These are phyloP conservation scores for Fraxinus anomala DNA, from an alignment of 257 asterid species.

Conservation along the genomic window DNA sequence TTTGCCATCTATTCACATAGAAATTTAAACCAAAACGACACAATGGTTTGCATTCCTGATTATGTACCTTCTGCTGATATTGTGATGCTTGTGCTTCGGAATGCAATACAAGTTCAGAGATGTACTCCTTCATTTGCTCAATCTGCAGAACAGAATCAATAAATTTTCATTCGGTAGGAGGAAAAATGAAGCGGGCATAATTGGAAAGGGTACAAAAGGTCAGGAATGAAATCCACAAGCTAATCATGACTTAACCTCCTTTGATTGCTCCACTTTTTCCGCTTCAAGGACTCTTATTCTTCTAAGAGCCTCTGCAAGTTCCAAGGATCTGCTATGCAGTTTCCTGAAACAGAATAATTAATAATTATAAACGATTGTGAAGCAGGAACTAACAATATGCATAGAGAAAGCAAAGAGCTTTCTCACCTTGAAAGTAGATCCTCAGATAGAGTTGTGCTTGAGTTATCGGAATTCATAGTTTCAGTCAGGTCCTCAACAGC, in stretches of 20 bases:
- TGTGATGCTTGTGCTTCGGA: constrained; percentile 90
- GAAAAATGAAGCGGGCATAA: constrained; percentile 11
- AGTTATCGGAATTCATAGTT: constrained; percentile 48
- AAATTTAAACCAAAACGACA: constrained; percentile 28
- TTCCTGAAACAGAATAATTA: constrained; percentile 34
- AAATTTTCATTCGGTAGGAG: constrained; percentile 24
- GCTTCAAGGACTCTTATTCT: constrained; percentile 61
- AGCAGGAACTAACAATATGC: constrained; percentile 22
- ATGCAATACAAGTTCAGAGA: constrained; percentile 76
- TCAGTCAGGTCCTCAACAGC: constrained; percentile 69
- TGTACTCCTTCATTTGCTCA: constrained; percentile 61
- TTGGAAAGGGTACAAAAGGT: neutral
- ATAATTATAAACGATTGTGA: constrained; percentile 21
- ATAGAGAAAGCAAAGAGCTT: constrained; percentile 19
- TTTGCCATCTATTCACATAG: constrained; percentile 1
- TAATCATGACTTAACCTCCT: constrained; percentile 49
- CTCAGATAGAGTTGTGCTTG: constrained; percentile 40
- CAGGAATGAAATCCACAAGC: constrained; percentile 8
- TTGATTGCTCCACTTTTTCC: constrained; percentile 62
- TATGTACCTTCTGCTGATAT: constrained; percentile 77
- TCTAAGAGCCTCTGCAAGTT: constrained; percentile 47
- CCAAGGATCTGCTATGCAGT: constrained; percentile 45
- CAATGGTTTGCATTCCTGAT: constrained; percentile 5
- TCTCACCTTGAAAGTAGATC: constrained; percentile 57
- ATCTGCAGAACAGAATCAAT: constrained; percentile 50